These are phyloP conservation scores for Parietichytrium sp. DNA, from an alignment of 108 stramenopile genomes.

Conservation along the genomic window DNA sequence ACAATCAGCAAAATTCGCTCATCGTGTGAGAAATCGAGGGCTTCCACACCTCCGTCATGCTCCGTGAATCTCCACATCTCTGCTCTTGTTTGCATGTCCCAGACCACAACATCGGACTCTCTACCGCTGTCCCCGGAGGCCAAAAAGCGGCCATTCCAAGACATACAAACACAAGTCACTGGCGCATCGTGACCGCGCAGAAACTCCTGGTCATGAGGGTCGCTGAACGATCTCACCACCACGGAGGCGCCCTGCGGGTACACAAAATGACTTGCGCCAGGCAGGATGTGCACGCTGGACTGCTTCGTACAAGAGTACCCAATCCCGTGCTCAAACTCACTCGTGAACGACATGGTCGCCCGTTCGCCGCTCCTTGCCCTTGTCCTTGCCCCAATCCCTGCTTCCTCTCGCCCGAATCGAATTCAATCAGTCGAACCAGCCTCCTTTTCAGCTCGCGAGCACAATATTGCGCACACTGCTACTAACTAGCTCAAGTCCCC, in stretches of 20 bases:
- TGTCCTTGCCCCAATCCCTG: too few species aligned
- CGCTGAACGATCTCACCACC: conserved; percentile 56
- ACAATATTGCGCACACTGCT: too few species aligned
- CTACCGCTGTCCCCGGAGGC: conserved; percentile 60
- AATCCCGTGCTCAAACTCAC: conserved; percentile 56
- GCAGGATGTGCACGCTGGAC: conserved; percentile 52
- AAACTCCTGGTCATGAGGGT: conserved; percentile 59
- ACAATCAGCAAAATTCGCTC: conserved; percentile 54
- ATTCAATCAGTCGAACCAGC: too few species aligned
- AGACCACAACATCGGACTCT: conserved; percentile 57
- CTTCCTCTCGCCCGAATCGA: too few species aligned
- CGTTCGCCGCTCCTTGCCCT: too few species aligned
- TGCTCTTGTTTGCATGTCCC: conserved; percentile 50
- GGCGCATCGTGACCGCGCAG: conserved; percentile 53
- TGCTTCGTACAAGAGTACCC: conserved; percentile 46
- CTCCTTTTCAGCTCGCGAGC: too few species aligned
- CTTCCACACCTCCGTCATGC: conserved; percentile 61
- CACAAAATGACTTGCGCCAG: conserved; percentile 53
- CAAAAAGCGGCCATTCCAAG: conserved; percentile 39
- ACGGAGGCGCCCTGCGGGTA: conserved; percentile 53
- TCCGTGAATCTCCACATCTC: conserved; percentile 56
- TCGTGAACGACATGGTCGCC: too few species aligned
- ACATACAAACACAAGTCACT: conserved; percentile 42
- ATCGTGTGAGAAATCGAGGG: conserved; percentile 60
- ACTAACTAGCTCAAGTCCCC: too few species aligned